A percentile compares a stretch with the other conserved stretches of the same genome.
These are phyloP conservation scores for Saccharum officinarum DNA, from an alignment of 176 grass and related monocot species.

Conservation along the genomic window DNA sequence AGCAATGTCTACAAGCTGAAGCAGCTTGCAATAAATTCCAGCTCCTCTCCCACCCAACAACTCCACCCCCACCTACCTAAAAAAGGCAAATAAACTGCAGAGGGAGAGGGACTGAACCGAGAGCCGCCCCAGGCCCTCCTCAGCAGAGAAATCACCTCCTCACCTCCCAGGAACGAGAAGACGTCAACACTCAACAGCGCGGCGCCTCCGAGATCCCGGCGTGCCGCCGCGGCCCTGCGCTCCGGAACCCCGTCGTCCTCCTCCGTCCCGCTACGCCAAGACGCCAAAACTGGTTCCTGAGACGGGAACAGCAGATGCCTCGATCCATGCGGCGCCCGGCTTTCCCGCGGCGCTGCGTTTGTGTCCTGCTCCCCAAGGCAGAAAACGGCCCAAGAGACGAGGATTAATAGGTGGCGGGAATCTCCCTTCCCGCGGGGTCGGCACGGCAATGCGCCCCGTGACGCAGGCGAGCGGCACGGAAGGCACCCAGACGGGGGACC, in stretches of 20 bases:
- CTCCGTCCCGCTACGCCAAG: background rate
- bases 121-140: background rate
- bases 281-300: constrained; percentile 34
- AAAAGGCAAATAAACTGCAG: constrained; percentile 20
- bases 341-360: background rate
- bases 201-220: constrained; percentile 37
- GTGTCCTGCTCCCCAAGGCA: constrained; percentile 1
- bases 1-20: constrained; percentile 5
- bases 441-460: constrained; percentile 26
- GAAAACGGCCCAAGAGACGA: background rate
- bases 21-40: constrained; percentile 34
- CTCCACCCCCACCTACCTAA: constrained; percentile 37
- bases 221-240: background rate
- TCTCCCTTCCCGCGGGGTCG: background rate
- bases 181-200: constrained; percentile 43
- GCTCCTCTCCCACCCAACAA: constrained; percentile 36
- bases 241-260: background rate
- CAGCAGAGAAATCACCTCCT: constrained; percentile 14
- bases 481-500: constrained; percentile 16
- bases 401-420: constrained; percentile 14
- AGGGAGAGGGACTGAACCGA: constrained; percentile 22
- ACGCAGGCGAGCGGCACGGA: background rate
- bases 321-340: constrained; percentile 43
- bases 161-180: background rate
- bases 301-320: background rate